phyloP scores from a whole-genome alignment of 2,329 filamentous ascomycete species.

The Cadophora malorum region DNA sequence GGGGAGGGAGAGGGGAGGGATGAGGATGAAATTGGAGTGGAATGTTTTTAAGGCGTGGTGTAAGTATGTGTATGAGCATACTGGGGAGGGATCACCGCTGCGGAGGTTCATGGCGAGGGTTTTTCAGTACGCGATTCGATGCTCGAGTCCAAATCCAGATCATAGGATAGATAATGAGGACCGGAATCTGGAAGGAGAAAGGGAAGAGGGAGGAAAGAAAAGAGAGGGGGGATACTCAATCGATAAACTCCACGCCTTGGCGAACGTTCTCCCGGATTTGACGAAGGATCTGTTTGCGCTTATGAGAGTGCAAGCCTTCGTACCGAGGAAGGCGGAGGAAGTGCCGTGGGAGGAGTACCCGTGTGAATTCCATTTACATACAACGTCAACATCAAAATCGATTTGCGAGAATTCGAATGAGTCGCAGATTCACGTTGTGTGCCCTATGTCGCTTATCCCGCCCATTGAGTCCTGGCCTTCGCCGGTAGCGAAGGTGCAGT shows the following conservation, averaged over 20 bases:
- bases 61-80: constrained; percentile 6
- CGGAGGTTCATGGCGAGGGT: not conserved
- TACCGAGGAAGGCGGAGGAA: not conserved
- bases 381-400: not conserved
- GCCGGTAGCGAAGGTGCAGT: constrained; percentile 2
- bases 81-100: not conserved
- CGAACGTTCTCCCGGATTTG: not conserved
- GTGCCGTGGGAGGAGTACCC: not conserved
- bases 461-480: not conserved
- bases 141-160: not conserved
- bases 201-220: not conserved
- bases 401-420: not conserved
- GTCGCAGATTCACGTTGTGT: not conserved
- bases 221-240: not conserved
- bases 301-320: not conserved
- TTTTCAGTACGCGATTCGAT: constrained; percentile 1
- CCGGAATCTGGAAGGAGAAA: too few relatives aligned
- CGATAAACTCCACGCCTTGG: constrained; percentile 7
- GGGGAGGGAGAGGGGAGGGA: not conserved
- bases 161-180: not conserved
- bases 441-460: not conserved
- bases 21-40: not conserved
- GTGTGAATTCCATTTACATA: constrained; percentile 9
- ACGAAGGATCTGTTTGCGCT: constrained; percentile 2
- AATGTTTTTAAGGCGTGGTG: not conserved